phyloP scores from a whole-genome alignment of 2,329 filamentous ascomycete species.

The Eutypa lata region DNA sequence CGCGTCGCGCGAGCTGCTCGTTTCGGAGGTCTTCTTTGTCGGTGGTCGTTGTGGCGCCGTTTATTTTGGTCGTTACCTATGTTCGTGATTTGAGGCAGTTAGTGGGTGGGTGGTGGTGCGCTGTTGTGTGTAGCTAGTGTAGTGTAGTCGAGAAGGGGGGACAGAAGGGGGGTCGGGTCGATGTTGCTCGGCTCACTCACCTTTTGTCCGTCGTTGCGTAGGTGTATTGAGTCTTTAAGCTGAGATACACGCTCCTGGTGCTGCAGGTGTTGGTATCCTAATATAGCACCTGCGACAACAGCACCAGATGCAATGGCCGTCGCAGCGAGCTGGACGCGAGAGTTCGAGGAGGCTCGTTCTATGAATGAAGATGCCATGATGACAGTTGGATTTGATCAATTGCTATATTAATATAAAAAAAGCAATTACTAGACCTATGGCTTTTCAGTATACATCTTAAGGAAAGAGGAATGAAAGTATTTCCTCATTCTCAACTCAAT shows the following conservation, averaged over 20 bases:
- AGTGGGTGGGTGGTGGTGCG: constrained; percentile 16
- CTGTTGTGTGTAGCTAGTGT: not conserved
- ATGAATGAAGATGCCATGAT: constrained; percentile 38
- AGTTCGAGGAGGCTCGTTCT: constrained; percentile 40
- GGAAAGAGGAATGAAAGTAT: not conserved
- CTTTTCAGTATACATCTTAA: not conserved
- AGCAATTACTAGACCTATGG: too few species aligned
- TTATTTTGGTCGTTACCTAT: constrained; percentile 44
- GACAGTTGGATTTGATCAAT: not conserved
- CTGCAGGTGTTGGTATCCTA: constrained; percentile 61
- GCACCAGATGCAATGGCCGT: constrained; percentile 67
- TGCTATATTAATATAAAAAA: too few species aligned
- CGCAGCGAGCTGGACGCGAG: constrained; percentile 61
- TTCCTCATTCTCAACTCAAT: not conserved
- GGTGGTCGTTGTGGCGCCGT: constrained; percentile 30
- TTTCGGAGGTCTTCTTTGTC: constrained; percentile 63
- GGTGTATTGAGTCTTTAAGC: constrained; percentile 60
- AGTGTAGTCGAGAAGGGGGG: not conserved
- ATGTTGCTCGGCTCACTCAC: constrained; percentile 20
- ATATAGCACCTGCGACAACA: constrained; percentile 56
- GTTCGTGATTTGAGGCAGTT: constrained; percentile 51
- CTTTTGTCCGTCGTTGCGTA: constrained; percentile 32
- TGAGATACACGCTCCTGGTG: constrained; percentile 51
- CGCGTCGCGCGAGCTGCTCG: constrained; percentile 55
- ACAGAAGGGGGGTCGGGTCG: not conserved